Evolutionary conservation across 192 early-diverging fungal species (phyloP).

Genomic region (Coemansia sp.): DNA sequence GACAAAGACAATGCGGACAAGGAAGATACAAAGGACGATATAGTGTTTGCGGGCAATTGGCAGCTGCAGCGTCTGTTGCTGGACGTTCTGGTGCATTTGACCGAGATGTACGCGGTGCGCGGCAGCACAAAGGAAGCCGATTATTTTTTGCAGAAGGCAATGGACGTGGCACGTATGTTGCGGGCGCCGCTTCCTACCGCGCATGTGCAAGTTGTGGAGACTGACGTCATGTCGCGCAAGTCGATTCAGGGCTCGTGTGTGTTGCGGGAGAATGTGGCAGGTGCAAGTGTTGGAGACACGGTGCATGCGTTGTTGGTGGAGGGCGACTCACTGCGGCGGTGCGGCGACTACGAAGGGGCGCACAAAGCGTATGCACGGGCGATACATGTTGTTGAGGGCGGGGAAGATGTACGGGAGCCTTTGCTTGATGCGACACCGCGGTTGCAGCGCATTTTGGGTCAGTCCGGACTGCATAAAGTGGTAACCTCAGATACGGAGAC

Average conservation of each 20-base stretch:
- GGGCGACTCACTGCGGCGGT: slow-evolving; percentile 40
- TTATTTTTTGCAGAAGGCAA: slow-evolving; percentile 37
- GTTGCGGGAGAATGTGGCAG: neutral
- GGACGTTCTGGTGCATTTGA: slow-evolving; percentile 32
- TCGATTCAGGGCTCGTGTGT: slow-evolving; percentile 32
- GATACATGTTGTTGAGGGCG: neutral
- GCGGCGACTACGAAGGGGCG: slow-evolving; percentile 13
- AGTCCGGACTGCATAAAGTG: no score
- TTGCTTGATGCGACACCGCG: slow-evolving; percentile 10
- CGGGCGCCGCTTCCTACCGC: slow-evolving; percentile 24
- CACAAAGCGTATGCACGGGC: slow-evolving; percentile 21
- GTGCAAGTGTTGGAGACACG: neutral
- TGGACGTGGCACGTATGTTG: slow-evolving; percentile 22
- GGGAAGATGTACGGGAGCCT: neutral
- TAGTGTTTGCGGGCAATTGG: slow-evolving; percentile 41
- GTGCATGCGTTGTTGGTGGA: slow-evolving; percentile 24
- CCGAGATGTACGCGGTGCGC: slow-evolving; percentile 35
- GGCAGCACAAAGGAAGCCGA: slow-evolving; percentile 50
- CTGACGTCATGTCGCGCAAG: slow-evolving; percentile 40
- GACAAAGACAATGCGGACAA: neutral
- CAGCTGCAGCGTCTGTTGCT: slow-evolving; percentile 44
- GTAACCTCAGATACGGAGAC: neutral
- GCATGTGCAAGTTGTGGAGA: slow-evolving; percentile 19
- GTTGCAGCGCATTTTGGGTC: slow-evolving; percentile 19
- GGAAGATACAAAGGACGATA: slow-evolving; percentile 17